Evolutionary conservation across 2,329 filamentous ascomycete species (phyloP).

Genomic region (Stemphylium beticola): DNA sequence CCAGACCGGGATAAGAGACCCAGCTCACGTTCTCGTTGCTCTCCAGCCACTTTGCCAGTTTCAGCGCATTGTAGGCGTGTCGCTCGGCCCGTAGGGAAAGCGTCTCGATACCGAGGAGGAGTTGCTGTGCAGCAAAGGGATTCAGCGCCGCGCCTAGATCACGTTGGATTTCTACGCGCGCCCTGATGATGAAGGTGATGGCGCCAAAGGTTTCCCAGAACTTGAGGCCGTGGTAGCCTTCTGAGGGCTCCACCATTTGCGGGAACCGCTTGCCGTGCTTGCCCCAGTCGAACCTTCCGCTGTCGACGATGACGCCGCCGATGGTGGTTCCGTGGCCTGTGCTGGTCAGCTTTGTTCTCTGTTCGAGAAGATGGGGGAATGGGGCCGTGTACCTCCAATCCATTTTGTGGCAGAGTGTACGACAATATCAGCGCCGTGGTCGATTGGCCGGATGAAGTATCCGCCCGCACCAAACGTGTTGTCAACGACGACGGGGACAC

Average conservation of each 20-base stretch:
- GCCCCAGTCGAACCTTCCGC: slow-evolving; percentile 94
- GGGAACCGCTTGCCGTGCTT: slow-evolving; percentile 84
- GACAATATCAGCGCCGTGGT: slow-evolving; percentile 90
- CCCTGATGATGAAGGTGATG: slow-evolving; percentile 81
- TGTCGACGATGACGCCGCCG: slow-evolving; percentile 83
- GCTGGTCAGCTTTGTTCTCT: neutral
- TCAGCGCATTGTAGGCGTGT: slow-evolving; percentile 82
- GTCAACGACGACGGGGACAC: slow-evolving; percentile 69
- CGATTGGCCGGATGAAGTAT: slow-evolving; percentile 84
- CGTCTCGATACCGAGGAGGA: slow-evolving; percentile 88
- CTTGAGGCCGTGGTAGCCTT: slow-evolving; percentile 90
- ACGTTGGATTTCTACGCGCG: slow-evolving; percentile 87
- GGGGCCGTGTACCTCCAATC: slow-evolving; percentile 71
- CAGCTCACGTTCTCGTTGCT: slow-evolving; percentile 83
- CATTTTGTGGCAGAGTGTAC: slow-evolving; percentile 96
- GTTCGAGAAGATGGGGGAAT: neutral
- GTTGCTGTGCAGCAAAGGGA: slow-evolving; percentile 91
- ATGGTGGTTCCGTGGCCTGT: slow-evolving; percentile 82
- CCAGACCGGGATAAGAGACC: slow-evolving; percentile 92
- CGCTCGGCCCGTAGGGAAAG: slow-evolving; percentile 84
- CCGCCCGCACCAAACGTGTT: slow-evolving; percentile 96
- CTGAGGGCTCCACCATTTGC: slow-evolving; percentile 86
- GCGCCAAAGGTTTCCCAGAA: slow-evolving; percentile 93
- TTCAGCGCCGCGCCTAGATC: slow-evolving; percentile 84
- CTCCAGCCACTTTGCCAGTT: slow-evolving; percentile 82